Evolutionary conservation across 2,329 filamentous ascomycete species (phyloP), one percentile per base, ranked within the genome.

Genomic region (Paracoccidioides lutzii): DNA sequence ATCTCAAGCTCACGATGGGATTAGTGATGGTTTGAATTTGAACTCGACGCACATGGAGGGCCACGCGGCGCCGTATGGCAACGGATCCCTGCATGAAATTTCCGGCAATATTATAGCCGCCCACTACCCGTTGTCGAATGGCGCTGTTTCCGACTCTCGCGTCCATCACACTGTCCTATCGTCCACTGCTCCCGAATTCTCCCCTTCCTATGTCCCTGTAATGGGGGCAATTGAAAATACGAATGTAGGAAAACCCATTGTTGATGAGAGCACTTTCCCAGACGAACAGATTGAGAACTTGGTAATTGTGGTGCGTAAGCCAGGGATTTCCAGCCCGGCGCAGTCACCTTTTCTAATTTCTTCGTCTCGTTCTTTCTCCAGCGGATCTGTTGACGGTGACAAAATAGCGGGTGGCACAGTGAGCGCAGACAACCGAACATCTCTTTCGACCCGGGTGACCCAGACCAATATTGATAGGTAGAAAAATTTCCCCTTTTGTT

Each of bases 151-250:
- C 15, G 42, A 57, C 5, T 66, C 69, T 55, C 65, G 65, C 54
- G 60, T 65, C 37, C 64, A 71, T 5, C 78, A 78, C 55, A 78
- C 76, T 6, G 76, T 78, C 53, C 73, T 85, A 32, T 84, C 81
- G 37, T 81, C 81, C n/a, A 71, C 77, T 22, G 82, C 83, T 2
- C 80, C 81, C 0, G 81, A 83, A 59, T 85, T 84, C 61, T 76
- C 78, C 6, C 80, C 80, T 12, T 69, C 68, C 56, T 66, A 62
- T 62, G 59, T 60, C 55, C 61, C 63, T 49, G 58, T 63, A 54
- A 58, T 59, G 49, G 57, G 60, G 57, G 61, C 65, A 53, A 67
- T 61, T 60, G 70, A 72, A 59, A 61, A 66, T 60, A 59, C 65
- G 60, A 69, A 68, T 69, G 70, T 71, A 68, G 62, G 68, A 59